Percentiles rank a stretch among this genome's conserved stretches.
Conservation (phyloP, 2,329 filamentous ascomycete species). For the Ophiostoma fasciatum region DNA sequence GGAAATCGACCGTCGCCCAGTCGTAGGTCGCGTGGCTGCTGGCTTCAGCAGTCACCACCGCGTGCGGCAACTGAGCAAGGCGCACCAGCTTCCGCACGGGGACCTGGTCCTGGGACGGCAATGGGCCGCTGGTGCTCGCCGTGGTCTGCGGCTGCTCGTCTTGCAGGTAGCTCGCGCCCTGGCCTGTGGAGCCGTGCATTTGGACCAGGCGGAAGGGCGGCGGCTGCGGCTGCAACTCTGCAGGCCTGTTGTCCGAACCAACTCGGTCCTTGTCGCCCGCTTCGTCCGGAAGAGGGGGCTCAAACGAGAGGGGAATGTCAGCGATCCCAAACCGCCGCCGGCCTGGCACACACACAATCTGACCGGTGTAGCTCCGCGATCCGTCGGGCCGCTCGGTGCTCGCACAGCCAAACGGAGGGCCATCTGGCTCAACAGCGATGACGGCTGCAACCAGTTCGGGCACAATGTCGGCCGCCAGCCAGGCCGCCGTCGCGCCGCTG, state of each 20-base stretch:
- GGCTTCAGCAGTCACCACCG: constrained; percentile 36
- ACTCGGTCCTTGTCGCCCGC: background rate
- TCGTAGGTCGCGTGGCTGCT: constrained; percentile 40
- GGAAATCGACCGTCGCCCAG: constrained; percentile 35
- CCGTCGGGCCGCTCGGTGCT: background rate
- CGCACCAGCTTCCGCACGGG: constrained; percentile 28
- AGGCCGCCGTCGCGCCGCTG: constrained; percentile 29
- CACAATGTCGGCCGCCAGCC: constrained; percentile 31
- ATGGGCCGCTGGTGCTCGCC: too few relatives aligned
- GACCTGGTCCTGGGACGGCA: background rate
- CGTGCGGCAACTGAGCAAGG: constrained; percentile 29
- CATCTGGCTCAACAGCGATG: constrained; percentile 36
- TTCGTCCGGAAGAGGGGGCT: constrained; percentile 17
- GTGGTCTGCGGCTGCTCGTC: background rate
- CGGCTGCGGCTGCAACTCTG: constrained; percentile 1
- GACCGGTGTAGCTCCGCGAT: background rate
- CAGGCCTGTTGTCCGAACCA: background rate
- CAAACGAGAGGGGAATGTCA: constrained; percentile 23
- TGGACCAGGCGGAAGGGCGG: constrained; percentile 1
- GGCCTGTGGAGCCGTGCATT: background rate
- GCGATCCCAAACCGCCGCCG: constrained; percentile 8
- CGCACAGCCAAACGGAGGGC: constrained; percentile 29
- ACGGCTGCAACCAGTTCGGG: constrained; percentile 33
- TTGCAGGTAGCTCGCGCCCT: constrained; percentile 11
- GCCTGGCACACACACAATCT: background rate